Evolutionary conservation across 495 filamentous ascomycete genomes (phyloP), one percentile per base, ranked within the genome.

Genomic region (Aspergillus affinis): DNA sequence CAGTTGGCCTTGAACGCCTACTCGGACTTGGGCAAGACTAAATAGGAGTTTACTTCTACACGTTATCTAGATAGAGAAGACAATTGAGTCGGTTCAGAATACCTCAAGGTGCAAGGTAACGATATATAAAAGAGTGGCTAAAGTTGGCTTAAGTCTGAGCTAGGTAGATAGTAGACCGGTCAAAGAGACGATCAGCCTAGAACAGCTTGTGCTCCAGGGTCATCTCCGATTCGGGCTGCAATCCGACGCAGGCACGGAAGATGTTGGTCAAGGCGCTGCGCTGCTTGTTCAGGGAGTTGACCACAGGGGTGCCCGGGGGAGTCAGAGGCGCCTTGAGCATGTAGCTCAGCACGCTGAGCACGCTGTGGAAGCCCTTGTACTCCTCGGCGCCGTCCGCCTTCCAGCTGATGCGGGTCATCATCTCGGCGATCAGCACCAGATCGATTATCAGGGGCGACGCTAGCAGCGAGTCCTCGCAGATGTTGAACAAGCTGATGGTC

Each of bases 251-350:
- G 54, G 95, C 95, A 68, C 93, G 92, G 87, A 99, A 95, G 79
- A 99, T 97, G 83, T 99, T 99, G 73, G 90, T 91, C 74, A 99
- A 75, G 21, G 93, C 93, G 62, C 83, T 88, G 62, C 94, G 90
- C 83, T 99, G 94, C 87, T 99, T 99, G 70, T 88, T 90, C 61
- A 99, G 84, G 47, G 94, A 85, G 72, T 99, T 99, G 77, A 99
- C 85, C 53, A 99, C 95, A 13, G 94, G 94, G 21, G 94, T 96
- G 54, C 94, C 95, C 3, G 95, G 89, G 10, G 94, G 94, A 54
- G 93, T 97, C 73, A 97, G 81, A 23, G 94, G 94, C 58, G 94
- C 94, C 88, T 98, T 99, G 66, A 99, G 86, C 94, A 99, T 98
- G 83, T 96, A 99, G 83, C 90, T 95, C 64, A 99, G 87, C 54